phyloP scores from a whole-genome alignment of 805 yeast species.

The Schwanniomyces pseudopolymorphus region DNA sequence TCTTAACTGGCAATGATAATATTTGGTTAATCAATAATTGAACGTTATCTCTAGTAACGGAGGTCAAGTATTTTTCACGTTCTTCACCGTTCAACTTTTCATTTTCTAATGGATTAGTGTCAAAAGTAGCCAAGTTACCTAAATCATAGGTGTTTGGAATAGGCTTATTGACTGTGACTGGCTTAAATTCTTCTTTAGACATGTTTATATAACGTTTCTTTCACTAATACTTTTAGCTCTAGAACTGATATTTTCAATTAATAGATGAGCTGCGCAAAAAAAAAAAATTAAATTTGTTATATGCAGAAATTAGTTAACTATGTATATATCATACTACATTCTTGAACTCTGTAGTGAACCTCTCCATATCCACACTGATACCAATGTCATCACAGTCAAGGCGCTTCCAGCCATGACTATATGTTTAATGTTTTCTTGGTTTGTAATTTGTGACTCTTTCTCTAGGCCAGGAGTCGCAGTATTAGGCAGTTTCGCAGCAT shows the following conservation, averaged over 20 bases:
- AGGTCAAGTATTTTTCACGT: slow-evolving; percentile 63
- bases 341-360: slow-evolving; percentile 35
- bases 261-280: slow-evolving; percentile 6
- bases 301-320: not conserved
- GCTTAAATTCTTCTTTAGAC: slow-evolving; percentile 43
- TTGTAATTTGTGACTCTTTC: slow-evolving; percentile 60
- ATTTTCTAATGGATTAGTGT: slow-evolving; percentile 79
- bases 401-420: slow-evolving; percentile 68
- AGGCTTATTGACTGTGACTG: slow-evolving; percentile 86
- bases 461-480: slow-evolving; percentile 70
- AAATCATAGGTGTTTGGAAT: slow-evolving; percentile 88
- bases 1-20: slow-evolving; percentile 82
- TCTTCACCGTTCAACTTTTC: slow-evolving; percentile 54
- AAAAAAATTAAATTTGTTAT: not conserved
- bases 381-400: slow-evolving; percentile 60
- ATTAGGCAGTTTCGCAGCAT: slow-evolving; percentile 80
- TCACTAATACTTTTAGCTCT: not conserved
- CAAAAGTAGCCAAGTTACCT: slow-evolving; percentile 89
- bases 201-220: slow-evolving; percentile 5
- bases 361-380: slow-evolving; percentile 65
- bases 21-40: slow-evolving; percentile 90
- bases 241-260: not conserved
- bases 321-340: slow-evolving; percentile 1
- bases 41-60: slow-evolving; percentile 83
- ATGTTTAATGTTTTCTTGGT: slow-evolving; percentile 50